Evolutionary conservation across 177 flowering plant genomes (phyloP), one percentile per base, ranked within the genome.

Genomic region (Vitis hybrid): DNA sequence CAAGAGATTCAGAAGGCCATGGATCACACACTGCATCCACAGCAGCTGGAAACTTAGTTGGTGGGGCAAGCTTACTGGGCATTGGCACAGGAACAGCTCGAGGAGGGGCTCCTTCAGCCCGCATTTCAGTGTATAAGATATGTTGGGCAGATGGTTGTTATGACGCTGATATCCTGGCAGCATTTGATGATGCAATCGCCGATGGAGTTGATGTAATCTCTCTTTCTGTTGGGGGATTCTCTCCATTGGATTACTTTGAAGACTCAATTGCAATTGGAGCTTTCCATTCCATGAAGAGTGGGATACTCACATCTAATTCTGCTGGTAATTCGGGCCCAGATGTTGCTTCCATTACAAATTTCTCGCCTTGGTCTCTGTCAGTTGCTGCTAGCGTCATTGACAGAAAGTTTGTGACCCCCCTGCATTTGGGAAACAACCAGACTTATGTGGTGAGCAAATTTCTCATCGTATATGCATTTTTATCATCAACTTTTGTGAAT

Each of bases 11-110:
- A 13, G 24, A 55, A 4, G 74, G 74, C 14, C 74, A 71, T 27
- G 74, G 74, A 2, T 64, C 69, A 11, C 74, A 64, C 50, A 71
- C 74, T 7, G 56, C 74, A 3, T 62, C 74, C 14, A 71, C 62
- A 2, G 74, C 68, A 13, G 74, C 74, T 6, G 68, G 74, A 4
- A 7, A 27, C 12, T 15, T 12, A 27, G 69, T 63, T 11, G 8
- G 14, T 4, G 68, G 52, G 3, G 74, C 52, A 16, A 64, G 56
- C 35, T 56, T 30, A 21, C 56, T 18, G 14, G 74, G 74, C 8
- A 2, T 61, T 12, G 68, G 21, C 11, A 56, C 35, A 3, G 74
- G 74, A 7, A 16, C 48, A 1, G 74, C 68, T 3, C 30, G 68
- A 14, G 74, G 74, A n/a, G 58, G 56, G 30, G 54, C 54, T 3